Evolutionary conservation across 257 asterid genomes (phyloP).

Genomic region (Forsythia viridissima): DNA sequence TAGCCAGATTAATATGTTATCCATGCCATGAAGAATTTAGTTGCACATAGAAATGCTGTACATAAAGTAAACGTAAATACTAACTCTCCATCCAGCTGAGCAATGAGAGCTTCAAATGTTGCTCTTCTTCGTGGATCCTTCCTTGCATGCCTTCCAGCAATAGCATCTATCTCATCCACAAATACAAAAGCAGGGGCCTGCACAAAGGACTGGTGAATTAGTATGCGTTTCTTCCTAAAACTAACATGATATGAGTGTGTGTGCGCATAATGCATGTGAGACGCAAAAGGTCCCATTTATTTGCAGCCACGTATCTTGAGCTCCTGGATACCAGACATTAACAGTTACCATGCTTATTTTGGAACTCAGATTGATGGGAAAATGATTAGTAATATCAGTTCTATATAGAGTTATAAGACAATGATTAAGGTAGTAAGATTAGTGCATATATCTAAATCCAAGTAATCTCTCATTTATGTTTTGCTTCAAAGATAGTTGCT

Average conservation of each 20-base stretch:
- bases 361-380: not conserved
- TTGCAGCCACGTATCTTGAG: not conserved
- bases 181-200: slow-evolving; percentile 98
- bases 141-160: slow-evolving; percentile 95
- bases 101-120: slow-evolving; percentile 85
- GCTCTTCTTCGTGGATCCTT: slow-evolving; percentile 87
- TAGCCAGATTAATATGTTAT: slow-evolving; percentile 24
- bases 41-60: slow-evolving; percentile 6
- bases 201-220: slow-evolving; percentile 27
- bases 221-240: slow-evolving; percentile 24
- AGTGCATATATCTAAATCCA: not conserved
- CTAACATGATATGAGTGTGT: not conserved
- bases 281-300: slow-evolving; percentile 1
- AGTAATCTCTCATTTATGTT: not conserved
- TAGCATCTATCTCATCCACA: slow-evolving; percentile 98
- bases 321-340: slow-evolving; percentile 6
- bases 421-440: slow-evolving; percentile 4
- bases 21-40: slow-evolving; percentile 22
- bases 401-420: not conserved
- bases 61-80: slow-evolving; percentile 33
- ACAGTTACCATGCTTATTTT: not conserved
- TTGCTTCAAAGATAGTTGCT: not conserved
- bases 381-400: not conserved
- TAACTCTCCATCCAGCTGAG: slow-evolving; percentile 99
- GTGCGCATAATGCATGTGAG: not conserved